Evolutionary conservation across 441 rosid genomes (phyloP).

Genomic region (Metrosideros polymorpha): DNA sequence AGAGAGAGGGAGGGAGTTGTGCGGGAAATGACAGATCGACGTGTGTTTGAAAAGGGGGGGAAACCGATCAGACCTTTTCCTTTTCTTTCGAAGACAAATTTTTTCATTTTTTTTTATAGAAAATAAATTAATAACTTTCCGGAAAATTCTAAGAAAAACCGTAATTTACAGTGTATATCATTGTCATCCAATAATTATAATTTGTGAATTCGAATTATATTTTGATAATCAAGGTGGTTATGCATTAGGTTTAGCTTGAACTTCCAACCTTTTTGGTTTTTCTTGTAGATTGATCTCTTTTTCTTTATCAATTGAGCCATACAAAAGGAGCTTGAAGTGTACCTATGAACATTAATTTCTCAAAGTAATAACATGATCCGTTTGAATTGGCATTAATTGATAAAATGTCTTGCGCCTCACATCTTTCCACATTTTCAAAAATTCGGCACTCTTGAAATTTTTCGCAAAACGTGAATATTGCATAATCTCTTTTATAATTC

Average conservation of each 20-base stretch:
- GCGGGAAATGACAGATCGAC: neutral
- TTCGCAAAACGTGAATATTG: no score
- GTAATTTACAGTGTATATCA: neutral
- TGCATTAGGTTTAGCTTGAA: neutral
- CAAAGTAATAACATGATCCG: no score
- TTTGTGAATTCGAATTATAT: neutral
- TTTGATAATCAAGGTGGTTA: neutral
- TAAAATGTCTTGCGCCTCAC: no score
- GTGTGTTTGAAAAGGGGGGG: neutral
- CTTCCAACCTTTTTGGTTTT: no score
- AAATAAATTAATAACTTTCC: no score
- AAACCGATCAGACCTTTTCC: neutral
- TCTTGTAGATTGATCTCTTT: no score
- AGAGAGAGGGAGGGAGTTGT: neutral
- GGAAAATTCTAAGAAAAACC: neutral
- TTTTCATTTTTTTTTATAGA: neutral
- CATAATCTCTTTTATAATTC: no score
- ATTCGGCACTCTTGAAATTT: no score
- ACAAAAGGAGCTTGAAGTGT: neutral
- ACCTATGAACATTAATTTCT: no score
- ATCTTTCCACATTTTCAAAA: no score
- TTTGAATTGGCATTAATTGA: no score
- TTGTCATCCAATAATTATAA: neutral
- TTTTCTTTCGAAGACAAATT: neutral
- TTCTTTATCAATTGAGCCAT: neutral